Evolutionary conservation across 1,139 yeast genomes (phyloP), one percentile per base, ranked within the genome.

Genomic region (Protomyces inouyei): DNA sequence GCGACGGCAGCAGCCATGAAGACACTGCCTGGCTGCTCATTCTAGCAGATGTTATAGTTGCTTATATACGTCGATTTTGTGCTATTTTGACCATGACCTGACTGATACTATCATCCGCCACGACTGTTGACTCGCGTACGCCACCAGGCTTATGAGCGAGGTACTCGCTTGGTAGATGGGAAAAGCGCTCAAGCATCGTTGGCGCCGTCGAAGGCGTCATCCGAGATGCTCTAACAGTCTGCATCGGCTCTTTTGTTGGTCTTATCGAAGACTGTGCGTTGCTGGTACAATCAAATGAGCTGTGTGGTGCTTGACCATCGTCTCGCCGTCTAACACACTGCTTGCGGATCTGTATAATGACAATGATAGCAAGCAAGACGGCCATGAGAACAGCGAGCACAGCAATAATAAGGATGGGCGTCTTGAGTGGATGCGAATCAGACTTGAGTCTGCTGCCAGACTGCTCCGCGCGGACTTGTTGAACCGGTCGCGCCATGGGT

Each of bases 1-100:
- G 59, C 66, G 45, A 69, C 69, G 21, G 55, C 61, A 21, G 51
- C 52, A 23, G 69, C 69, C 3, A 66, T 71, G 28, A 69, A 70
- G 37, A 65, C 54, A 12, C 61, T 70, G 54, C 60, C 64, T 9
- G 57, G 63, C 28, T 59, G 63, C 28, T 8, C 32, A 9, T 6
- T 21, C 2, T 23, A 28, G 18, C 16, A 2, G 2, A 1, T 12
- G 25, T 8, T 1, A 23, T 14, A 51, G 12, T 1, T 10, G 36
- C 14, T 28, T 51, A 18, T 2, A 5, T 16, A 16, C 21, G 23
- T n/a, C 21, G 5, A 43, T 28, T 16, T 43, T 23, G 48, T 21
- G 14, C 48, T 16, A 43, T 18, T 10, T 10, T 18, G 12, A 18
- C 25, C 48, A 43, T 43, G 48, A 43, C 48, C 12, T 43, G 48